A percentile compares a stretch with the other conserved stretches of the same genome.
Conservation (phyloP, 768 basidiomycete genomes). For the Pleurotus sapidus region DNA sequence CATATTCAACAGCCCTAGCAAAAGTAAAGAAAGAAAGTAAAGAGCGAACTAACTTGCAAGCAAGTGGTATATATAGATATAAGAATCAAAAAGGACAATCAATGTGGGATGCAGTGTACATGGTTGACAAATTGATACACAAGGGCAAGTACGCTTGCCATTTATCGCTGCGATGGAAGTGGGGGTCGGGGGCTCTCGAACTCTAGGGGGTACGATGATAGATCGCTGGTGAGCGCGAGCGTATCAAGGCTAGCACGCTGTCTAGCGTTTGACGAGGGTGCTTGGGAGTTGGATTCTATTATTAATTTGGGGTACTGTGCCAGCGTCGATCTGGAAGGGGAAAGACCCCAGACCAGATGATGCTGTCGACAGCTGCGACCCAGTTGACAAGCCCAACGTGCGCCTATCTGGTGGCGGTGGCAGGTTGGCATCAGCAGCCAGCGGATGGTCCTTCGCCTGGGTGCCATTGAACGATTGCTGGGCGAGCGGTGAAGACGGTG, state of each 20-base stretch:
- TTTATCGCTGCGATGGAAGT: conserved; percentile 1
- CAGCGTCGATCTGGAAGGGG: conserved; percentile 83
- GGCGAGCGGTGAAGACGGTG: conserved; percentile 52
- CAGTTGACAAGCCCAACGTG: conserved; percentile 69
- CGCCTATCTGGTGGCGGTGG: conserved; percentile 59
- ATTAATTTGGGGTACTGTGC: conserved; percentile 32
- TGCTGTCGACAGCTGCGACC: conserved; percentile 72
- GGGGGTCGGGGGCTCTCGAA: conserved; percentile 42
- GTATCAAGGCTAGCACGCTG: conserved; percentile 85
- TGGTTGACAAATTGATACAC: not conserved
- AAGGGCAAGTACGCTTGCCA: not conserved
- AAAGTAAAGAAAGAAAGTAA: not conserved
- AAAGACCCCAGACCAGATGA: conserved; percentile 83
- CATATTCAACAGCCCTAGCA: not conserved
- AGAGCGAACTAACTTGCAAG: conserved; percentile 6
- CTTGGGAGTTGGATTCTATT: conserved; percentile 9
- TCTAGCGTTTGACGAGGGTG: conserved; percentile 38
- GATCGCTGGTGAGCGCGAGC: conserved; percentile 75
- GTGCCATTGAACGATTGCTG: conserved; percentile 40
- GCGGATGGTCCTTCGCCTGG: conserved; percentile 14
- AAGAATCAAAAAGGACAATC: not conserved
- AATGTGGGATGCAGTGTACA: conserved; percentile 3
- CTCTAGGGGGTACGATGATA: conserved; percentile 80
- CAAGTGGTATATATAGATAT: conserved; percentile 10
- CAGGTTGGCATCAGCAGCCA: conserved; percentile 26